Evolutionary conservation across 257 asterid species (phyloP).

Genomic region (Striga asiatica): DNA sequence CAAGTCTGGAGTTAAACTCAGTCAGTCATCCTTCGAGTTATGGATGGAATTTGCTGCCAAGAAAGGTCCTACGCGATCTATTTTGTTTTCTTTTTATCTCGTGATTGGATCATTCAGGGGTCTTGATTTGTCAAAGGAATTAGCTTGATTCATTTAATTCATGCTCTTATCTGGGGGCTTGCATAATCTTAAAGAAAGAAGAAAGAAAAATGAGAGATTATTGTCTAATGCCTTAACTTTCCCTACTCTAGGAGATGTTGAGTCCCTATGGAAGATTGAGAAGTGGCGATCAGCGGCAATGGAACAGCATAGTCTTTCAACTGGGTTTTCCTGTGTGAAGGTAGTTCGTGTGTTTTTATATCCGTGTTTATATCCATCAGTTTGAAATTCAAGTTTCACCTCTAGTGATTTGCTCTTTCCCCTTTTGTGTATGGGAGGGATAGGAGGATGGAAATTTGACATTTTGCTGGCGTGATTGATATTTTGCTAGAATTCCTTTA

Average conservation of each 20-base stretch:
- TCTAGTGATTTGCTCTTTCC: too few relatives aligned
- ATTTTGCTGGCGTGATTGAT: too few relatives aligned
- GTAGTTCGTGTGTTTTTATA: constrained; percentile 38
- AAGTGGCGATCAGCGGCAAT: constrained; percentile 57
- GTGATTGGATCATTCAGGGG: neutral
- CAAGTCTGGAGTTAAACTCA: constrained; percentile 54
- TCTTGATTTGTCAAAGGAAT: neutral
- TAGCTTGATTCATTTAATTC: neutral
- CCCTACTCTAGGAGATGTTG: constrained; percentile 54
- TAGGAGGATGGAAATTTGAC: too few relatives aligned
- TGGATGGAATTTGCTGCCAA: constrained; percentile 92
- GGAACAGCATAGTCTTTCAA: constrained; percentile 61
- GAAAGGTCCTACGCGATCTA: constrained; percentile 41
- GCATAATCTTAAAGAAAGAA: neutral
- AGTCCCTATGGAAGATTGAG: constrained; percentile 78
- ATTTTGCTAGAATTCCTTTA: too few relatives aligned
- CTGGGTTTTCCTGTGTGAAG: constrained; percentile 94
- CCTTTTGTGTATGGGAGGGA: too few relatives aligned
- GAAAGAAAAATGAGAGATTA: neutral
- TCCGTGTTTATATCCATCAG: constrained; percentile 9
- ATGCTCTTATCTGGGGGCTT: constrained; percentile 1
- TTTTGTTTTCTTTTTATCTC: neutral
- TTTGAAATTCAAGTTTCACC: constrained; percentile 4
- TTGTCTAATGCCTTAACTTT: constrained; percentile 1
- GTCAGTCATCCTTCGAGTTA: constrained; percentile 53